Evolutionary conservation across 2,329 filamentous ascomycete species (phyloP).

Genomic region (Clarireedia sp.): DNA sequence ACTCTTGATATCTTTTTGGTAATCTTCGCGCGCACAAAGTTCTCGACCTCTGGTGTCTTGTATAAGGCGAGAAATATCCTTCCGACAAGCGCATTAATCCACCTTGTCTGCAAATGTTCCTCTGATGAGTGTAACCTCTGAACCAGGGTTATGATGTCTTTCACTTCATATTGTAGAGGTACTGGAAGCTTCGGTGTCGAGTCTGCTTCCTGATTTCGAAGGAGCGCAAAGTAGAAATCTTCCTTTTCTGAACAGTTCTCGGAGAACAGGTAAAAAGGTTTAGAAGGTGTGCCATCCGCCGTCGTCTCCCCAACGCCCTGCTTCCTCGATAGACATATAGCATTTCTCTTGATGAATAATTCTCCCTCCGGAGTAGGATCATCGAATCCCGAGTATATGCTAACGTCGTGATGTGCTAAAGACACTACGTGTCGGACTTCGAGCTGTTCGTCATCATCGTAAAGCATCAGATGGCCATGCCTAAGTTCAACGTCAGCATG

Average conservation of each 20-base stretch:
- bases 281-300: conserved; percentile 52
- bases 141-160: conserved; percentile 81
- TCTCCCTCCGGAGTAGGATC: conserved; percentile 74
- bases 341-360: conserved; percentile 91
- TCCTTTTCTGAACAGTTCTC: conserved; percentile 96
- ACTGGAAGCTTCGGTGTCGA: conserved; percentile 53
- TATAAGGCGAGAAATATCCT: conserved; percentile 83
- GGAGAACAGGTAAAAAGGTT: conserved; percentile 89
- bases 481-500: conserved; percentile 35
- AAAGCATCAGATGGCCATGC: conserved; percentile 94
- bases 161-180: conserved; percentile 70
- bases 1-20: conserved; percentile 94
- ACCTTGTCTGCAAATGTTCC: conserved; percentile 81
- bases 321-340: conserved; percentile 70
- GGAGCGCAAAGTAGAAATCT: conserved; percentile 91
- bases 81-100: conserved; percentile 88
- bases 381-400: conserved; percentile 73
- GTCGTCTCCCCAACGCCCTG: conserved; percentile 44
- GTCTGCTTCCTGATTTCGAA: conserved; percentile 73
- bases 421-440: conserved; percentile 96
- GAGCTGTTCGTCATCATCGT: conserved; percentile 89
- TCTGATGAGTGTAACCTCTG: conserved; percentile 87
- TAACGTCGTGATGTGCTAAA: conserved; percentile 77
- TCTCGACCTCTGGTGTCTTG: conserved; percentile 73
- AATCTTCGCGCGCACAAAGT: conserved; percentile 74